These are phyloP conservation scores for Blumeriella jaapii DNA, from an alignment of 2,329 filamentous ascomycete genomes.

Conservation along the genomic window DNA sequence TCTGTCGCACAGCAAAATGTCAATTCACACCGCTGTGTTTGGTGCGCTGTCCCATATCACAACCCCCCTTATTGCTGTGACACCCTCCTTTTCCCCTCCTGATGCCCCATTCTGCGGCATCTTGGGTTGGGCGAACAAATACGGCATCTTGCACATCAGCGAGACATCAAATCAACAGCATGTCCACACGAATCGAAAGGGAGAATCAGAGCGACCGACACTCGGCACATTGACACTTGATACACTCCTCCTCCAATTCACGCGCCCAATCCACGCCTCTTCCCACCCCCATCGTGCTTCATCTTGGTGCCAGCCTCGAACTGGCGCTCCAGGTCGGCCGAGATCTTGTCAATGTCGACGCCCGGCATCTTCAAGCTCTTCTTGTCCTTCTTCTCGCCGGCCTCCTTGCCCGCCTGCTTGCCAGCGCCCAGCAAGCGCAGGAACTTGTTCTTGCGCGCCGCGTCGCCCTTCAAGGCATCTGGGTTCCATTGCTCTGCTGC, in stretches of 20 bases:
- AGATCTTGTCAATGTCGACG: slow-evolving; percentile 19
- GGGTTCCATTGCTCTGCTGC: slow-evolving; percentile 23
- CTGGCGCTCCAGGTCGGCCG: slow-evolving; percentile 29
- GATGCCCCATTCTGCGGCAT: too few species aligned
- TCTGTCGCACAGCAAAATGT: too few species aligned
- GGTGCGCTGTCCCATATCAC: neutral
- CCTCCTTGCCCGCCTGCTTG: slow-evolving; percentile 12
- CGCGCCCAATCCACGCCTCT: slow-evolving; percentile 28
- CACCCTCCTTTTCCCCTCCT: too few species aligned
- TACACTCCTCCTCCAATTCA: too few species aligned
- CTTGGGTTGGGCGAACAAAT: neutral
- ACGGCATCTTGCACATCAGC: too few species aligned
- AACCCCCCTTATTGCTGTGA: too few species aligned
- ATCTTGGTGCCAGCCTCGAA: slow-evolving; percentile 28
- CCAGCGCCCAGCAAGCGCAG: slow-evolving; percentile 27
- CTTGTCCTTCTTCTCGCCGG: slow-evolving; percentile 8
- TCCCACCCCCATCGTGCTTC: slow-evolving; percentile 28
- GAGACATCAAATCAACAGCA: too few species aligned
- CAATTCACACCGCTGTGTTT: too few species aligned
- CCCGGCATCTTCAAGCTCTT: slow-evolving; percentile 9
- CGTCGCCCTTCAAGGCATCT: slow-evolving; percentile 24
- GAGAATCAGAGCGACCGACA: too few species aligned
- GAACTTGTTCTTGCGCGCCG: slow-evolving; percentile 27
- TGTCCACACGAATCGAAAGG: too few species aligned
- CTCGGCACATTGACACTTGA: too few species aligned